Evolutionary conservation across 2,329 filamentous ascomycete species (phyloP), one percentile per base, ranked within the genome.

Genomic region (Trichoderma sp.): DNA sequence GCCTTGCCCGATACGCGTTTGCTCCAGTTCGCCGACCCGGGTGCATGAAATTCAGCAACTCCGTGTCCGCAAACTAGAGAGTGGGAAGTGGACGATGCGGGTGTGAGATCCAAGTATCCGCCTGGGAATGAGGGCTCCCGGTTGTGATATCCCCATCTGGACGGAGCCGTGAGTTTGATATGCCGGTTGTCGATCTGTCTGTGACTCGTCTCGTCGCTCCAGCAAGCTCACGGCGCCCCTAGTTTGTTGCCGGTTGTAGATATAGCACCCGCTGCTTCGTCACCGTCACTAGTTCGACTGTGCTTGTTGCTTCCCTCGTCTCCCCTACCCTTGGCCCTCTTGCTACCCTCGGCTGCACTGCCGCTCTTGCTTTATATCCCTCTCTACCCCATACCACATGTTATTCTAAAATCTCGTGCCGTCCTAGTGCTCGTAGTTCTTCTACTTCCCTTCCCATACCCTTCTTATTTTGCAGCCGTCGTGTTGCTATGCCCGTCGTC

Each of bases 401-500:
- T 30, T 21, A 12, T 56, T 70, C 36, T 24, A 32, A 34, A 21
- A 15, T 30, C 56, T 21, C 24, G 36, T 60, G n/a, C 14, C 65
- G 3, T n/a, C 18, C 28, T 58, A 7, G 30, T 21, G 24, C 32
- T 36, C 34, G 34, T 39, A 32, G 14, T 36, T 66, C 39, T 3
- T 26, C 43, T 11, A 5, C 43, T 66, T 2, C 24, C 4, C 26
- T 9, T 30, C 12, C 15, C 15, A 15, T 15, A 34, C 11, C 6
- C 30, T 34, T 21, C 18, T n/a, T 47, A 24, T 12, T 57, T 24
- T 58, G 60, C 68, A 51, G 58, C 51, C 47, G 34, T 57, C 36
- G 68, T 64, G 60, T 28, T 62, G 62, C 43, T 68, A 72, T 72
- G 71, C 64, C 34, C 30, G 64, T 72, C 56, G 64, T 69, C 56